These are phyloP conservation scores for Globisporangium cederbergense DNA, from an alignment of 352 stramenopile genomes.

Conservation along the genomic window DNA sequence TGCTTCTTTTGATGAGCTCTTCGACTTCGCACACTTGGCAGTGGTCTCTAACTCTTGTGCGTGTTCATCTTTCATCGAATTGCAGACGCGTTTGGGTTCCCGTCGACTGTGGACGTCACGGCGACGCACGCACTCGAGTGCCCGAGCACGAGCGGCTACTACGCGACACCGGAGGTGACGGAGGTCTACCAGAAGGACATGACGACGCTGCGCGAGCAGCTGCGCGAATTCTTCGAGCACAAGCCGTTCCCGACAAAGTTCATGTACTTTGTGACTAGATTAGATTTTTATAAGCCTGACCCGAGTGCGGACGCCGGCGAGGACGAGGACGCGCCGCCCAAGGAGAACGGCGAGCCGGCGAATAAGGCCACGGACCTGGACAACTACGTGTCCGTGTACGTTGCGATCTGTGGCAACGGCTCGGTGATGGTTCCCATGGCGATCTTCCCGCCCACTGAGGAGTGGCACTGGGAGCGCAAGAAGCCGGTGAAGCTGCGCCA, in stretches of 20 bases:
- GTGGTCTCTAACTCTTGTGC: neutral
- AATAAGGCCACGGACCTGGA: conserved; percentile 31
- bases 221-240: conserved; percentile 78
- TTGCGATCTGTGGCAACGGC: conserved; percentile 82
- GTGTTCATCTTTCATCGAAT: neutral
- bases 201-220: conserved; percentile 50
- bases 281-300: conserved; percentile 75
- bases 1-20: neutral
- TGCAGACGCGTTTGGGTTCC: conserved; percentile 60
- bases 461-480: conserved; percentile 85
- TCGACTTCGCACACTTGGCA: neutral
- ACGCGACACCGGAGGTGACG: conserved; percentile 63
- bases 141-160: conserved; percentile 61
- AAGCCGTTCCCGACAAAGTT: conserved; percentile 83
- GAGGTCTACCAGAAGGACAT: conserved; percentile 70
- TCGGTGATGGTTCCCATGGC: conserved; percentile 86
- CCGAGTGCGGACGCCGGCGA: conserved; percentile 34
- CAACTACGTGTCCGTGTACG: conserved; percentile 76
- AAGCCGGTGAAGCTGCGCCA: conserved; percentile 81
- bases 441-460: conserved; percentile 74
- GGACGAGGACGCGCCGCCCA: conserved; percentile 21
- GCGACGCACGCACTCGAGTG: conserved; percentile 58
- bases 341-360: conserved; percentile 13
- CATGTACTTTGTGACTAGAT: conserved; percentile 82
- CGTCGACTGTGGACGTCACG: conserved; percentile 55